A percentile compares a stretch with the other conserved stretches of the same genome.
Evolutionary conservation across 768 basidiomycete species (phyloP).

Genomic region (Naganishia vishniacii): DNA sequence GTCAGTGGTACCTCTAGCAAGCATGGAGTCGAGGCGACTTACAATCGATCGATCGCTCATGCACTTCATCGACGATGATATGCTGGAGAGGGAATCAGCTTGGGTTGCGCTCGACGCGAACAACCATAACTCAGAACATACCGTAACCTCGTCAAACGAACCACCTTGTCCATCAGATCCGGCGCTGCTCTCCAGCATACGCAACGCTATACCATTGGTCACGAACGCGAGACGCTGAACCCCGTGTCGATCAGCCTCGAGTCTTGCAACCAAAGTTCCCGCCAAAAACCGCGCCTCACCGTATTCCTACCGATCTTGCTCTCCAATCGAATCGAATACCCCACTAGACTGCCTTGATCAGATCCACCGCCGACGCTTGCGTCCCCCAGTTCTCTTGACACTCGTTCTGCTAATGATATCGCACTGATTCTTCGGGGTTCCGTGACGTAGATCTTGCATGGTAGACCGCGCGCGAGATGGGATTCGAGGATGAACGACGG

Average conservation of each 20-base stretch:
- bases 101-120: neutral
- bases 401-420: conserved; percentile 89
- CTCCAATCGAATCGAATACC: conserved; percentile 90
- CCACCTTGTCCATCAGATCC: conserved; percentile 61
- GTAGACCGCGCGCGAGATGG: conserved; percentile 68
- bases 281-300: too few species aligned
- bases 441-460: conserved; percentile 88
- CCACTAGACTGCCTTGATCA: conserved; percentile 59
- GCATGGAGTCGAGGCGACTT: neutral
- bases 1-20: neutral
- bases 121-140: conserved; percentile 45
- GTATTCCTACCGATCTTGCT: conserved; percentile 76
- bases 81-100: conserved; percentile 55
- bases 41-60: conserved; percentile 90
- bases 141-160: conserved; percentile 91
- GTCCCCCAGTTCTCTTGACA: conserved; percentile 88
- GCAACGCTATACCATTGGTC: conserved; percentile 88
- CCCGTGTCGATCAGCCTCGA: neutral
- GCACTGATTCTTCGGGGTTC: conserved; percentile 94
- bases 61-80: conserved; percentile 92
- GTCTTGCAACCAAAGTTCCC: too few species aligned
- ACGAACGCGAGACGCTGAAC: conserved; percentile 58
- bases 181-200: conserved; percentile 88
- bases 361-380: conserved; percentile 22
- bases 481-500: conserved; percentile 91